Evolutionary conservation across 2,329 filamentous ascomycete species (phyloP), one percentile per base, ranked within the genome.

Genomic region (Chaetomiaceae sp.): DNA sequence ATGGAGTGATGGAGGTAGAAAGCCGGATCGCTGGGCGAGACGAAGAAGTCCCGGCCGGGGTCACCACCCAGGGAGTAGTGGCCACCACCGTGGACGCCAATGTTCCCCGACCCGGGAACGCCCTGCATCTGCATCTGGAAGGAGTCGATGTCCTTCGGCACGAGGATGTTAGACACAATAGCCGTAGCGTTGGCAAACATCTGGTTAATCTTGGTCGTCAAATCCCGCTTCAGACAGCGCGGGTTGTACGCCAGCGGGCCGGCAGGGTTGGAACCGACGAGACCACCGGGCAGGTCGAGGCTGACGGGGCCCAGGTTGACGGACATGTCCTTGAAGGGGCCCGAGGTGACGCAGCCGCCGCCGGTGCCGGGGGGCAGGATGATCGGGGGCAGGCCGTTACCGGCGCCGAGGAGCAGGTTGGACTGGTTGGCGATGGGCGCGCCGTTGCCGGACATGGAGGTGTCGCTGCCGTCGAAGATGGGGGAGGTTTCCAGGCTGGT

Each of bases 281-380:
- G 34, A 8, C 47, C 42, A 0, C 40, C 53, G 47, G 66, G 64
- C 7, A 55, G 66, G 2, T 65, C 59, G 4, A 62, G 61, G 4
- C 55, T 54, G 7, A 68, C 65, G 11, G 73, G 73, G 0, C 74
- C 73, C 1, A 76, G 62, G 51, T 71, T 74, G 45, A 75, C 69
- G 0, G 57, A 65, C 62, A 71, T 68, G 57, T 72, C 64, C 65
- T 34, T 38, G 19, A 82, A 73, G 1, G 80, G 80, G 0, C 79
- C 79, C 0, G 68, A 69, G 9, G 64, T 68, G 1, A 84, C 70
- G 61, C 80, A 84, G 19, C 81, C 81, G 27, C 81, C 81, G 6
- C 81, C 81, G 2, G 67, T 69, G 8, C 77, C 80, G 0, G 76
- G 69, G 0, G 50, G 50, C 25, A 53, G 27, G 3, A 31, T 14